phyloP scores from a whole-genome alignment of 306 rosid genomes.

The Cicer pinnatifidum region DNA sequence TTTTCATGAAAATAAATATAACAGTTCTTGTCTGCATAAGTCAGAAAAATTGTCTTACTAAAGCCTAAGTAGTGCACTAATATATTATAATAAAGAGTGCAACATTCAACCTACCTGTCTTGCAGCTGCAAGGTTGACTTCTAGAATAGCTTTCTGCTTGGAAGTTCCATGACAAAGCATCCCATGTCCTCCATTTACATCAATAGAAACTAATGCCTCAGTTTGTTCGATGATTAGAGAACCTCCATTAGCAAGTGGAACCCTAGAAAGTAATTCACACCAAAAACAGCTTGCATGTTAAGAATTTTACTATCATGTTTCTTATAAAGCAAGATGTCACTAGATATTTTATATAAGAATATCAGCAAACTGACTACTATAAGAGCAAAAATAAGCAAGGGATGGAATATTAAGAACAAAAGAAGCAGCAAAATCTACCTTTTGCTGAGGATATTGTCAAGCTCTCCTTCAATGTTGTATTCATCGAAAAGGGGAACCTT shows the following conservation, averaged over 20 bases:
- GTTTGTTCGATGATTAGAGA: constrained; percentile 96
- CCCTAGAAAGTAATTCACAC: constrained; percentile 59
- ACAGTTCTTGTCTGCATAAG: constrained; percentile 14
- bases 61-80: constrained; percentile 32
- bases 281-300: constrained; percentile 34
- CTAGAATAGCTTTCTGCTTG: constrained; percentile 85
- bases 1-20: constrained; percentile 7
- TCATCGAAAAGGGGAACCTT: constrained; percentile 85
- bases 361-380: constrained; percentile 15
- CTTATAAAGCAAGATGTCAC: constrained; percentile 19
- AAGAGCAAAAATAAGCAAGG: constrained; percentile 19
- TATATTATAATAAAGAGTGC: constrained; percentile 40
- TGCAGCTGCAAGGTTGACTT: constrained; percentile 96
- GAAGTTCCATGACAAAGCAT: constrained; percentile 82
- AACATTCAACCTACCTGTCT: constrained; percentile 64
- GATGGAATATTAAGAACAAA: constrained; percentile 28
- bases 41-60: constrained; percentile 27
- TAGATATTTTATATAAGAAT: constrained; percentile 20
- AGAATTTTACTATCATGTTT: constrained; percentile 15
- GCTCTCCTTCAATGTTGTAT: constrained; percentile 89
- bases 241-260: constrained; percentile 90
- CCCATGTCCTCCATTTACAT: constrained; percentile 97
- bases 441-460: constrained; percentile 84
- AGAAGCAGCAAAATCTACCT: constrained; percentile 57
- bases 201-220: constrained; percentile 95